Conservation (phyloP, 108 stramenopile species). For the Cyclotella distinguenda region DNA sequence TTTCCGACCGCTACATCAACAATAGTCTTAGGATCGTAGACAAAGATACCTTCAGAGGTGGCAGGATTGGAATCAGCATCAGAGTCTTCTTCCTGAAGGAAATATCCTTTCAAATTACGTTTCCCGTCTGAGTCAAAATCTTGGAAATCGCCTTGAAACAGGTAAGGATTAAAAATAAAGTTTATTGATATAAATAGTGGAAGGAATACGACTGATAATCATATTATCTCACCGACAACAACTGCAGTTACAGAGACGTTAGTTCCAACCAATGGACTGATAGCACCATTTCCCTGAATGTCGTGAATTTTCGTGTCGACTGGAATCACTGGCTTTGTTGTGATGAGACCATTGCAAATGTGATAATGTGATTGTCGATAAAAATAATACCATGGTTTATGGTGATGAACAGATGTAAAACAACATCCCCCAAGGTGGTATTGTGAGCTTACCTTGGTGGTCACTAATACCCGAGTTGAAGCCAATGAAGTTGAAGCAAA, state of each 20-base stretch:
- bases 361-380: too few relatives aligned
- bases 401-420: too few relatives aligned
- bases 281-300: neutral
- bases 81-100: constrained; percentile 41
- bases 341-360: too few relatives aligned
- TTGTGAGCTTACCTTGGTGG: too few relatives aligned
- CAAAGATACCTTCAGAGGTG: constrained; percentile 51
- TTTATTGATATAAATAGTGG: too few relatives aligned
- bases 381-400: too few relatives aligned
- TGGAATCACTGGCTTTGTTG: neutral
- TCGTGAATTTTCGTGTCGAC: neutral
- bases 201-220: too few relatives aligned
- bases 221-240: constrained; percentile 6
- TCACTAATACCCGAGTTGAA: too few relatives aligned
- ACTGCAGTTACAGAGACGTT: neutral
- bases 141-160: constrained; percentile 32
- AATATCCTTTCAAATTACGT: constrained; percentile 43
- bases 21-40: constrained; percentile 17
- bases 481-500: neutral
- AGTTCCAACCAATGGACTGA: neutral
- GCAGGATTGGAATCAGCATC: constrained; percentile 33
- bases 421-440: too few relatives aligned
- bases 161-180: neutral
- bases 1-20: constrained; percentile 27
- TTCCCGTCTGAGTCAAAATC: constrained; percentile 21